Evolutionary conservation across 176 grass and related monocot genomes (phyloP).

Genomic region (Cenchrus fungigraminus): DNA sequence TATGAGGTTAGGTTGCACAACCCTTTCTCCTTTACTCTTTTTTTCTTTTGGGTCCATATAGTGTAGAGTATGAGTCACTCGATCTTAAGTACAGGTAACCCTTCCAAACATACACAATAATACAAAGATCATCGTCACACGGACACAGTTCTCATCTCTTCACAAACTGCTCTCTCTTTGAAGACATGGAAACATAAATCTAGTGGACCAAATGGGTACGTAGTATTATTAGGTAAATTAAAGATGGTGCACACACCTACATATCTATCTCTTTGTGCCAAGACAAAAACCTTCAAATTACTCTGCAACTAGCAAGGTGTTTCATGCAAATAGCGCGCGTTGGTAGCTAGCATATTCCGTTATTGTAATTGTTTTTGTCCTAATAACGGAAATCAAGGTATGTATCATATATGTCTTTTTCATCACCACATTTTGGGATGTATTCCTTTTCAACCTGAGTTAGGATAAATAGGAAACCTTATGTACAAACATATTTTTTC

Average conservation of each 20-base stretch:
- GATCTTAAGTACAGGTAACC: not conserved
- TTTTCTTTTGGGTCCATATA: not conserved
- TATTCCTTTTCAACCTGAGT: no score
- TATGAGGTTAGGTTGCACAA: slow-evolving; percentile 37
- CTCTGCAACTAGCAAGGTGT: no score
- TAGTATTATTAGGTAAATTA: not conserved
- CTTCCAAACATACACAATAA: not conserved
- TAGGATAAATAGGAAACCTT: no score
- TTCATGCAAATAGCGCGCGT: no score
- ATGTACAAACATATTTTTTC: no score
- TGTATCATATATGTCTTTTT: no score
- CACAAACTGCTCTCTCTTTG: not conserved
- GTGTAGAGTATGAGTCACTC: slow-evolving; percentile 2
- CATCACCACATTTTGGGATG: no score
- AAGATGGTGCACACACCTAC: not conserved
- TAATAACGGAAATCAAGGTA: no score
- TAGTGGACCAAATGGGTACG: not conserved
- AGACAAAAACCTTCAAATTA: no score
- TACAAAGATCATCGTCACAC: not conserved
- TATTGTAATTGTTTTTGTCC: no score
- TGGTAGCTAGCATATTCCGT: no score
- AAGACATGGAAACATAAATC: not conserved
- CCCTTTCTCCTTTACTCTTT: slow-evolving; percentile 17
- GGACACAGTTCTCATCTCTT: not conserved
- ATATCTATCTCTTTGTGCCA: not conserved